Percentiles rank a stretch among this genome's conserved stretches.
phyloP scores from a whole-genome alignment of 2,329 filamentous ascomycete genomes.

The Rhexocercosporidium sp. region DNA sequence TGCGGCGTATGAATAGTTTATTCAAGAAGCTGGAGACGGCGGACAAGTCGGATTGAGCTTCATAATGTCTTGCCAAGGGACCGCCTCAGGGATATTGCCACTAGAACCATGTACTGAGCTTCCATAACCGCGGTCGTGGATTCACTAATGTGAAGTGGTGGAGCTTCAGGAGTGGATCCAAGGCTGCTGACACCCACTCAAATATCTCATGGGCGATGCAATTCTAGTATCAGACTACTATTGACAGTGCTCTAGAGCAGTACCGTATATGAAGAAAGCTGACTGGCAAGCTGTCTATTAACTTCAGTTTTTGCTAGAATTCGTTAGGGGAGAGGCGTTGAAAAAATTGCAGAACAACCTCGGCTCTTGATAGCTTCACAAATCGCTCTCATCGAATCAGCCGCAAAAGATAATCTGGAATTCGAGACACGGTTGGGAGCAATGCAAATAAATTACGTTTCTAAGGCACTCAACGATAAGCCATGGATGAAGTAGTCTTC shows the following conservation, averaged over 20 bases:
- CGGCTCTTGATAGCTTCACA: not conserved
- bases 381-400: not conserved
- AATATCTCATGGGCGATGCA: not conserved
- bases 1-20: too few relatives aligned
- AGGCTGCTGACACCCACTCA: not conserved
- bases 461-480: not conserved
- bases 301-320: not conserved
- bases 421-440: not conserved
- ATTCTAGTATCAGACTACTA: not conserved
- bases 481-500: too few relatives aligned
- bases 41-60: conserved; percentile 55
- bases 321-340: not conserved
- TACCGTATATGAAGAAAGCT: not conserved
- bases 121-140: not conserved
- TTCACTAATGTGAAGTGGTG: not conserved
- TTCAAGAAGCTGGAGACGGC: not conserved
- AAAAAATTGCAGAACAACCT: not conserved
- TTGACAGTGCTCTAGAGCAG: not conserved
- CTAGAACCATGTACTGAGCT: not conserved
- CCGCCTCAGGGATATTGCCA: not conserved
- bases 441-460: conserved; percentile 2
- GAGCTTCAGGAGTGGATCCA: not conserved
- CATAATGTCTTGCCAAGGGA: conserved; percentile 50
- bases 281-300: not conserved
- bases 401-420: not conserved